These are phyloP conservation scores for Euphrasia confusa DNA, from an alignment of 257 asterid genomes.

Conservation along the genomic window DNA sequence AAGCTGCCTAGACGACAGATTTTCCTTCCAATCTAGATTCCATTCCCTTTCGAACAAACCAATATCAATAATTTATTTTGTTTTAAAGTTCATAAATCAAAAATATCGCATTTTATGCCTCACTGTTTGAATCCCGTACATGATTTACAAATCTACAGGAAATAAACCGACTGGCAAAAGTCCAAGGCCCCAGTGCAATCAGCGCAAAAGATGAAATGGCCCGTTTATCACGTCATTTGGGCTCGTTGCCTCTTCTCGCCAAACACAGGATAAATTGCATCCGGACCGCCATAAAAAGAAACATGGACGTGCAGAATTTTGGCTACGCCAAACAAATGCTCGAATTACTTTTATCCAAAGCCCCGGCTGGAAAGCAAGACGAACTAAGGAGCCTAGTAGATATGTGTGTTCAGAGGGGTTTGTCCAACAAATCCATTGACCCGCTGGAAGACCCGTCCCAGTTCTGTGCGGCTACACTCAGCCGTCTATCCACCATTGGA, in stretches of 20 bases:
- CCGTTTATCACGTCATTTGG: constrained; percentile 88
- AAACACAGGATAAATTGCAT: constrained; percentile 95
- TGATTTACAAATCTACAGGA: constrained; percentile 41
- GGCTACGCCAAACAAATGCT: constrained; percentile 98
- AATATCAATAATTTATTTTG: not conserved
- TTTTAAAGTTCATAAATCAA: not conserved
- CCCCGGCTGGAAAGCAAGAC: constrained; percentile 93
- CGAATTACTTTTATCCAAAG: constrained; percentile 83
- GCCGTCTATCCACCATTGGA: constrained; percentile 93
- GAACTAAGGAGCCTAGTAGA: constrained; percentile 91
- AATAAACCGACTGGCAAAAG: constrained; percentile 82
- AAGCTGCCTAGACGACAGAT: not conserved
- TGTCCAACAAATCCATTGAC: constrained; percentile 88
- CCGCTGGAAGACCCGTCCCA: constrained; percentile 97
- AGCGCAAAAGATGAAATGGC: constrained; percentile 99
- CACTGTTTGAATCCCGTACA: not conserved
- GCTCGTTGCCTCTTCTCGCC: constrained; percentile 90
- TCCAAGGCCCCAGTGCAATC: constrained; percentile 94
- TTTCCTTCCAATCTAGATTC: not conserved
- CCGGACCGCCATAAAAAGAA: constrained; percentile 90
- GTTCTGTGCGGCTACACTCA: constrained; percentile 92
- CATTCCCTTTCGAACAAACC: not conserved
- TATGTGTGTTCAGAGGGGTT: constrained; percentile 83
- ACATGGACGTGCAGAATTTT: constrained; percentile 96
- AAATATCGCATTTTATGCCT: not conserved